Conservation (phyloP, 23 red algal genomes). For the Cyanidiococcus yangmingshanensis region DNA sequence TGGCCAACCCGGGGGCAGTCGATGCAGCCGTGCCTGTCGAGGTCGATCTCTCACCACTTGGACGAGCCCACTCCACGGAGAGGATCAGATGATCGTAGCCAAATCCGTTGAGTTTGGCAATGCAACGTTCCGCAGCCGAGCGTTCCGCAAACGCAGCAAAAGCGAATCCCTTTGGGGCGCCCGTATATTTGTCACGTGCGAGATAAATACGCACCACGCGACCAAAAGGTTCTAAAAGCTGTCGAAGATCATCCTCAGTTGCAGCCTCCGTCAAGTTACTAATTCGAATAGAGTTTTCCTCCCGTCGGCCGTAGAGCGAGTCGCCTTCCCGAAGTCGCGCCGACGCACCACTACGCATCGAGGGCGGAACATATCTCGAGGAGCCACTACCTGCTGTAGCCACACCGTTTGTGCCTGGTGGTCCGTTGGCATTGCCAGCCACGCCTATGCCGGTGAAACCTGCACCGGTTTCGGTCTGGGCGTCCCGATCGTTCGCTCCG, state of each 20-base stretch:
- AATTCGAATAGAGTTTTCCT: constrained; percentile 83
- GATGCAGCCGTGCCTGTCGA: neutral
- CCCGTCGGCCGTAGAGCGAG: constrained; percentile 66
- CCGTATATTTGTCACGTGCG: constrained; percentile 72
- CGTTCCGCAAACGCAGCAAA: constrained; percentile 69
- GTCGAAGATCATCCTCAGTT: constrained; percentile 78
- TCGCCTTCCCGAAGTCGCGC: constrained; percentile 30
- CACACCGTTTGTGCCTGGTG: neutral
- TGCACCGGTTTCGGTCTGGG: neutral
- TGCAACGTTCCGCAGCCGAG: constrained; percentile 47
- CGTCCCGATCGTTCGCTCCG: neutral
- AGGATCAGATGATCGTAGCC: constrained; percentile 97
- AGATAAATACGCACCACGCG: constrained; percentile 70
- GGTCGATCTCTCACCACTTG: constrained; percentile 19
- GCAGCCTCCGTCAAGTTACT: constrained; percentile 84
- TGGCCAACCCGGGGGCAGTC: neutral
- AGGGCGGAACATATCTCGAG: constrained; percentile 69
- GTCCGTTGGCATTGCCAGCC: neutral
- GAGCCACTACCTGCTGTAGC: constrained; percentile 19
- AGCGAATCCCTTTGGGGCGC: constrained; percentile 84
- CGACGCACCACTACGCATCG: constrained; percentile 42
- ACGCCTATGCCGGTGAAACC: neutral
- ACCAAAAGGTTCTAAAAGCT: constrained; percentile 76
- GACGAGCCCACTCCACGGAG: constrained; percentile 84
- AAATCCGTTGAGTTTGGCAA: constrained; percentile 84